A percentile compares a stretch with the other conserved stretches of the same genome.
phyloP scores from a whole-genome alignment of 768 basidiomycete species.

The Tricholoma saponaceum region DNA sequence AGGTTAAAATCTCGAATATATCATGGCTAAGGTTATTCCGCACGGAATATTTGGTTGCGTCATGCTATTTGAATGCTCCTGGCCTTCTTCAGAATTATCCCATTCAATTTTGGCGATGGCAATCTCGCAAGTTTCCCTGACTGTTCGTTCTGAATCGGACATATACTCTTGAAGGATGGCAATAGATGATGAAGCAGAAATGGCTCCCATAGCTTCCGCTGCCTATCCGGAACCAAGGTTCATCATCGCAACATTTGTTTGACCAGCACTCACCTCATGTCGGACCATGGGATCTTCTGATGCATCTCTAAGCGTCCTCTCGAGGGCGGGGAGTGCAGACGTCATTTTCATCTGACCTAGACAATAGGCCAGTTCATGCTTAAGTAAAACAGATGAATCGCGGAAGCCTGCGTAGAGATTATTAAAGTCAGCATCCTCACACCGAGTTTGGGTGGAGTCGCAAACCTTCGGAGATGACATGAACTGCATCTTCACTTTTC shows the following conservation, averaged over 20 bases:
- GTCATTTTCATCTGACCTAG: conserved; percentile 84
- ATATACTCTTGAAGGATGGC: conserved; percentile 70
- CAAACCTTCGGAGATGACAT: conserved; percentile 81
- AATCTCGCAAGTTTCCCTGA: conserved; percentile 96
- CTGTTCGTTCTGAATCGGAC: conserved; percentile 64
- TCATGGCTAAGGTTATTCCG: conserved; percentile 8
- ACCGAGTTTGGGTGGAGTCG: conserved; percentile 7
- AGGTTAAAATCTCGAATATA: background rate
- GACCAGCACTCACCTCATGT: conserved; percentile 67
- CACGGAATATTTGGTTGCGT: conserved; percentile 35
- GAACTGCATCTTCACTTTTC: conserved; percentile 71
- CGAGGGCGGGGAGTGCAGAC: conserved; percentile 75
- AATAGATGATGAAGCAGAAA: conserved; percentile 64
- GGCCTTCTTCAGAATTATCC: conserved; percentile 78
- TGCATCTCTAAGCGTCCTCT: conserved; percentile 64
- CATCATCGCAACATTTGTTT: conserved; percentile 10
- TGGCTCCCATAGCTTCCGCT: conserved; percentile 98
- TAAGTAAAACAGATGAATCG: conserved; percentile 86
- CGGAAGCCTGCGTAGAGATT: conserved; percentile 55
- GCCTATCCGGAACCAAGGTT: conserved; percentile 46
- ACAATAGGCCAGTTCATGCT: conserved; percentile 97
- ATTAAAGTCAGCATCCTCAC: conserved; percentile 5
- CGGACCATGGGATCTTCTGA: conserved; percentile 93
- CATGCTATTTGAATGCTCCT: conserved; percentile 33
- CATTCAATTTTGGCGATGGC: conserved; percentile 93